Evolutionary conservation across 2,329 filamentous ascomycete species (phyloP), one percentile per base, ranked within the genome.

Genomic region (Epichloe amarillans): DNA sequence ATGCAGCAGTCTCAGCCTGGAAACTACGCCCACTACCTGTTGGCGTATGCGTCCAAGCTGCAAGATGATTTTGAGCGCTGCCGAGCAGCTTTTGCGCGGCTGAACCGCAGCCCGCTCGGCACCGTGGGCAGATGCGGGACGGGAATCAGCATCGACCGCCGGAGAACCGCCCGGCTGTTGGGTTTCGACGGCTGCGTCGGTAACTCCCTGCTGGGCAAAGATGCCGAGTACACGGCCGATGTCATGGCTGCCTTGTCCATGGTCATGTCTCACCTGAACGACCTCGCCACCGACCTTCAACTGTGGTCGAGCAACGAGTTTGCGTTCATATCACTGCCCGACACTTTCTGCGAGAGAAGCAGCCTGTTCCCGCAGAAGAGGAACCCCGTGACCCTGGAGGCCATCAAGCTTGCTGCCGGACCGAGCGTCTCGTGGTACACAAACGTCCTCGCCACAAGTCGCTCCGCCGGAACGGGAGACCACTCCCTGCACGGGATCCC

Each of bases 1-100:
- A 50, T 55, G 50, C 54, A 54, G 39, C 54, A 54, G 44, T 52
- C 54, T 14, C 54, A 55, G 45, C 52, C 54, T 10, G 54, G 49
- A 14, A 52, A 52, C 48, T 49, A 52, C 42, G 54, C 45, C 2
- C 52, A 54, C 26, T 55, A 55, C 43, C 19, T 45, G 15, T 5
- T 45, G 43, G 43, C 43, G 6, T 45, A 35, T 35, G 43, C 43
- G 0, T 45, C 43, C 2, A 45, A 45, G 23, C 17, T 45, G 43
- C 43, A 45, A 7, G 43, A 45, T 45, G 43, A 45, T 19, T 45
- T 45, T 11, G 43, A 45, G 43, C 43, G 43, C 17, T 45, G 43
- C 23, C 43, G 35, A 10, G 14, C 15, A 19, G 43, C 43, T 4
- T 33, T n/a, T 10, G 43, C n/a, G 26, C 23, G 43, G 30, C 14